These are phyloP conservation scores for Boechera retrofracta DNA, from an alignment of 345 rosid species.

Conservation along the genomic window DNA sequence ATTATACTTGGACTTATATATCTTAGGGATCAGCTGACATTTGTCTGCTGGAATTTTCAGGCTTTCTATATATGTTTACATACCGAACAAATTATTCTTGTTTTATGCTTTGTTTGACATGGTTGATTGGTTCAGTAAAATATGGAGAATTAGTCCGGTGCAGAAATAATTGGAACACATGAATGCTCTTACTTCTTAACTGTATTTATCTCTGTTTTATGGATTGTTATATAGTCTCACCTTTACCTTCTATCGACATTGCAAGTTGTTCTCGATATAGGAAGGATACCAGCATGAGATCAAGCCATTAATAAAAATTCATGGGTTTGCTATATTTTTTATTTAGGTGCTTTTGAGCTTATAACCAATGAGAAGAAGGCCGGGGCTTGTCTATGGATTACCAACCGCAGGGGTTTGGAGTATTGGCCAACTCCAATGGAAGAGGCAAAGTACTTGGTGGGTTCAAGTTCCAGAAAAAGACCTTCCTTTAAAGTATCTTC, in stretches of 20 bases:
- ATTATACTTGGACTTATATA: conserved; percentile 6
- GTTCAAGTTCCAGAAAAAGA: conserved; percentile 52
- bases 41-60: not conserved
- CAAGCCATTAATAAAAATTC: not conserved
- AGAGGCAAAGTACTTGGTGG: conserved; percentile 68
- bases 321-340: not conserved
- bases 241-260: conserved; percentile 1
- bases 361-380: conserved; percentile 80
- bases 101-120: not conserved
- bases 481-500: conserved; percentile 48
- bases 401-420: conserved; percentile 85
- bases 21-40: not conserved
- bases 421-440: conserved; percentile 89
- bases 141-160: not conserved
- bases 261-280: not conserved
- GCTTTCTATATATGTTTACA: conserved; percentile 2
- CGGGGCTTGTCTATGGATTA: conserved; percentile 91
- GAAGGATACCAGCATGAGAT: not conserved
- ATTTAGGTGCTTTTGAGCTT: conserved; percentile 87
- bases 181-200: not conserved
- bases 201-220: not conserved
- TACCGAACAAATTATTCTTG: not conserved
- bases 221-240: conserved; percentile 4
- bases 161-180: not conserved
- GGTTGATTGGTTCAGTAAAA: conserved; percentile 5